Base-by-base conservation (phyloP, 1,284 basidiomycete species). In the Xerocomus minutiporus region DNA sequence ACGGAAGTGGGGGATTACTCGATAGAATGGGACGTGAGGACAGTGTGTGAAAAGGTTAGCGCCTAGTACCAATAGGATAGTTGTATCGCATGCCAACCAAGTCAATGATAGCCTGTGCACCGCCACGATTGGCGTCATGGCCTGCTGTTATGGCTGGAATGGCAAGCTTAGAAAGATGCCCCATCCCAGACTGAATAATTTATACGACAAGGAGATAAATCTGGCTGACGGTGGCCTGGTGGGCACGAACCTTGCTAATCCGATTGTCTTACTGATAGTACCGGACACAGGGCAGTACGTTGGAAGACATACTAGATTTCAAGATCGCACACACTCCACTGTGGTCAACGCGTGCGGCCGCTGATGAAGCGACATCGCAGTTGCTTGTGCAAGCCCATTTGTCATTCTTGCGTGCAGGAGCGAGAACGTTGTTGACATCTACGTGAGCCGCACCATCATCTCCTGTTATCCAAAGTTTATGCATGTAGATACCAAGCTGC, bases 321-420 rank as follows among this genome's bases (percentile, higher is more conserved):
- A 73, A 82, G 60, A 79, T 84, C 39, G 76, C 80, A 0, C 68
- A 78, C 38, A 75, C 77, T 0, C 74, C 82, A 2, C 68, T 91
- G 35, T 91, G 88, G 88, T 89, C 87, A 11, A 78, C 82, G 1
- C 77, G 80, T 51, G 75, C 82, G 4, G 67, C 84, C 17, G 66
- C 73, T 15, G 73, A 79, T 26, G 55, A 62, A 12, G 57, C 55
- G 31, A 73, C 82, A 40, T 80, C 83, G 0, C 73, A 75, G 6
- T 66, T 72, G 0, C 75, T 91, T 39, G 58, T 81, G 12, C 65
- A 74, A 8, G 78, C 82, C 0, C 88, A 92, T 65, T 59, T 79
- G 8, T 73, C 71, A 4, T 88, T 84, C 61, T 66, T 88, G 38
- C 71, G 73, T 20, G 80, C 83, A 3, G 84, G 85, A 0, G 78